Evolutionary conservation across 179 eudicot genomes (phyloP), one percentile per base, ranked within the genome.

Genomic region (Heliamphora pulchella): DNA sequence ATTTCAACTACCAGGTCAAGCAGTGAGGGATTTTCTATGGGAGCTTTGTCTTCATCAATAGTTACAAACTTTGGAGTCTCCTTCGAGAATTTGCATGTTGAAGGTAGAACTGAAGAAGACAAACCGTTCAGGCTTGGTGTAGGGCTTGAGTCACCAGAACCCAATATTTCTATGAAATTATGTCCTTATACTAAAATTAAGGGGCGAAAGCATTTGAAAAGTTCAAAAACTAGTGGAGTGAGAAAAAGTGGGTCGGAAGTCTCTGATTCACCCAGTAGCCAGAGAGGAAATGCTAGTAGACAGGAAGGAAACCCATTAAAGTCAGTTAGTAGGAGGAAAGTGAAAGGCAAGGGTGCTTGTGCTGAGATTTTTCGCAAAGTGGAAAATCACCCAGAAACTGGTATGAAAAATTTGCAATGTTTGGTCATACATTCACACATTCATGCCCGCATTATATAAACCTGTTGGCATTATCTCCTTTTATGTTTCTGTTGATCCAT

Each of bases 341-440:
- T 77, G 82, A 84, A 73, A 14, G 84, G 82, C 78, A 82, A 81
- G 80, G 83, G 65, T 75, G 80, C 75, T 81, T 54, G 54, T 57
- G 84, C 44, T 54, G 82, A 81, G 83, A 72, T 79, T 78, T 67
- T 82, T 22, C 69, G 61, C 82, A 80, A 82, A 78, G 80, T 68
- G 78, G 82, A 79, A 57, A 74, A 55, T 83, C 84, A 80, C 68
- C 80, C 76, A 51, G 85, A 67, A 71, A 80, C 90, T 89, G 98
- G 97, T 92, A 83, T 59, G 14, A 7, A n/a, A 64, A 70, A 8
- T 78, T 63, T 61, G 22, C 8, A 2, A 79, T 64, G 41, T 55
- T 13, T 70, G 1, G 54, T 10, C 2, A 3, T 20, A 44, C n/a
- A 2, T 14, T 20, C 43, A 58, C 9, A 17, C 54, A 46, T 31